Evolutionary conservation across 1,284 basidiomycete genomes (phyloP).

Genomic region (Neotropicomus parvogracilis): DNA sequence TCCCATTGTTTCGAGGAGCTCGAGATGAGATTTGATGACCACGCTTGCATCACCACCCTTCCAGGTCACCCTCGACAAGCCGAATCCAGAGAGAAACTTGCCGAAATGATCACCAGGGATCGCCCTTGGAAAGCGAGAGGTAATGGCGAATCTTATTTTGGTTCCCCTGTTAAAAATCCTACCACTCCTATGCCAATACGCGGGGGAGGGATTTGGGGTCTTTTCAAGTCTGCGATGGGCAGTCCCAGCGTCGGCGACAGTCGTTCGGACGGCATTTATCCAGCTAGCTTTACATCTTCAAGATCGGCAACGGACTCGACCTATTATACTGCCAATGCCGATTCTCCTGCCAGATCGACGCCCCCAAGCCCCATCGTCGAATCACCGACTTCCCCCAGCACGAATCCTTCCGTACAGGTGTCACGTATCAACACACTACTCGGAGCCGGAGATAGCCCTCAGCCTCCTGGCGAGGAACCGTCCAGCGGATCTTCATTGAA

Average conservation of each 20-base stretch:
- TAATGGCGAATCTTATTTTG: constrained; percentile 20
- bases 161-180: constrained; percentile 1
- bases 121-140: constrained; percentile 10
- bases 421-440: constrained; percentile 3
- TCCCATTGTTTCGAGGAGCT: background rate
- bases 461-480: constrained; percentile 12
- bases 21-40: constrained; percentile 25
- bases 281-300: background rate
- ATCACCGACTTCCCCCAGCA: constrained; percentile 11
- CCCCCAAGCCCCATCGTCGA: constrained; percentile 12
- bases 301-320: background rate
- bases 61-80: constrained; percentile 4
- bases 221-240: background rate
- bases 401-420: background rate
- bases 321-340: constrained; percentile 15
- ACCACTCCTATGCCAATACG: background rate
- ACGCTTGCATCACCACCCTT: constrained; percentile 27
- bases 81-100: constrained; percentile 18
- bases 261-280: background rate
- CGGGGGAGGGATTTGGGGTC: background rate
- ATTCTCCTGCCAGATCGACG: constrained; percentile 12
- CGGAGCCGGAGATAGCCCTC: background rate
- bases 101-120: constrained; percentile 11
- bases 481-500: constrained; percentile 8
- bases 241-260: background rate